Evolutionary conservation across 495 filamentous ascomycete genomes (phyloP), one percentile per base, ranked within the genome.

Genomic region (Neurospora sp.): DNA sequence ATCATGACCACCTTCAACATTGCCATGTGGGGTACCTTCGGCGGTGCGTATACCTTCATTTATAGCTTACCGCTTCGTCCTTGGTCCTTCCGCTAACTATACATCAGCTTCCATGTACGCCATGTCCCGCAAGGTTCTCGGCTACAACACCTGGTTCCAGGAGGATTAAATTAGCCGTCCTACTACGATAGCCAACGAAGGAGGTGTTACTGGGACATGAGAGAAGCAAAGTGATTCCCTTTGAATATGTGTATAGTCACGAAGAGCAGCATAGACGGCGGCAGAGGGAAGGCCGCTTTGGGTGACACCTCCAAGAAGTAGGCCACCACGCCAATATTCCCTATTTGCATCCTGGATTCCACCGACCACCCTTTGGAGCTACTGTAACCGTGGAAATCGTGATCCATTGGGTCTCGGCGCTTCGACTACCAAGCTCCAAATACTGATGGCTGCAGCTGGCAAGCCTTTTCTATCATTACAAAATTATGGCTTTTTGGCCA

Each of bases 71-170:
- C 54, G 62, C 76, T 83, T 82, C 80, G 27, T 9, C 12, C 16
- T 6, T 12, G 4, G 6, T 20, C n/a, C 18, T 35, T 35, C 12
- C 77, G 78, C 87, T 90, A 77, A 91, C 85, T 76, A 85, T 27
- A 83, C 85, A 76, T 88, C 87, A 87, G 87, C 85, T 81, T 86
- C 79, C 83, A 81, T 89, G 81, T 90, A 89, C 79, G 86, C 84
- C 83, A 86, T 87, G 83, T 79, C 83, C 72, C 87, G 88, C 72
- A 82, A 86, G 81, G 78, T 88, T 62, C 62, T 85, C 83, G 94
- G 94, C 80, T 89, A 97, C 86, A 97, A 95, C 90, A 96, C 93
- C 71, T 96, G 91, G 89, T 95, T 92, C 81, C 86, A 87, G 79
- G 89, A 91, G 84, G 84, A 86, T 74, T 93, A 90, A 82, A 46